Base-by-base conservation (phyloP, 495 filamentous ascomycete genomes). In the Saxophila tyrrhenica region DNA sequence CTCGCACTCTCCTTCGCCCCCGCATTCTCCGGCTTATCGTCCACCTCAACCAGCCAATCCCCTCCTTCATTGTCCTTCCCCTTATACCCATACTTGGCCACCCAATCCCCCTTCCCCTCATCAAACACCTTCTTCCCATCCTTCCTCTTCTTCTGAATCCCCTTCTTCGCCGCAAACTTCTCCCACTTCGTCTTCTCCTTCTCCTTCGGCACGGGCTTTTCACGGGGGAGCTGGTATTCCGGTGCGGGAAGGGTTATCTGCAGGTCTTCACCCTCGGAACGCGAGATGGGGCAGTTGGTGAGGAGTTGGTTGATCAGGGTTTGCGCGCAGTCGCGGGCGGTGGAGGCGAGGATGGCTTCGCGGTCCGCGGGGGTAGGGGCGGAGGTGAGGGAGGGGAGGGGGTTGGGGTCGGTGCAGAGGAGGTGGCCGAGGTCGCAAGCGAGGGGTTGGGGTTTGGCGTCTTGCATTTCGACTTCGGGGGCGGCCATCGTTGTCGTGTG, bases 61-160 rank as follows among this genome's bases (percentile, higher is more conserved):
- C 76, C 69, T 0, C 76, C 80, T 15, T 78, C 79, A 77, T 90
- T 88, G 67, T 91, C 92, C 67, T 84, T 85, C 46, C 89, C 94
- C 73, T 89, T 88, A 72, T 94, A 95, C 1, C 92, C 92, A 87
- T 89, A 98, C 69, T 83, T 84, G 44, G 87, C 84, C 53, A 90
- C 86, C 84, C 86, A 96, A 65, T 94, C 86, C 46, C 85, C 85
- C 23, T 75, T 88, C 50, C 70, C 80, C 71, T 95, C 88, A 69
- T 96, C 85, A 67, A 85, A 95, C 41, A 84, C 78, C 61, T 84
- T 72, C 67, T 94, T 89, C 15, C 55, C 59, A 58, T 82, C 80
- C 64, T 78, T 75, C 67, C 80, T 81, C 75, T 88, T 89, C 58
- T 82, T 75, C 71, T 84, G 80, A 66, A 98, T 96, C 25, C 92